Base-by-base conservation (phyloP, 176 grass and related monocot species). In the Tillandsia fasciculata region DNA sequence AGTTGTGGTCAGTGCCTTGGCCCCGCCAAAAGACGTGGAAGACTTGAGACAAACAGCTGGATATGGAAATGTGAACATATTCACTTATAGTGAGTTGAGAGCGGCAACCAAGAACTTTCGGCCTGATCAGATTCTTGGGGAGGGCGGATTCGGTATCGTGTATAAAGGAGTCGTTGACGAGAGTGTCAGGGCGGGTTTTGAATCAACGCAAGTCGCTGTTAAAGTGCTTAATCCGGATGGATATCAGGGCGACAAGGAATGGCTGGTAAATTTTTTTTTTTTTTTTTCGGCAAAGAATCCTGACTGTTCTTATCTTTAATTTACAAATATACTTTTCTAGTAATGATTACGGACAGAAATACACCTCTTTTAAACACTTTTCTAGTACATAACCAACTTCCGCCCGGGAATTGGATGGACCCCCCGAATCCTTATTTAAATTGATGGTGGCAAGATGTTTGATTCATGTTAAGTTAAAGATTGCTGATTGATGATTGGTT, bases 171-270 rank as follows among this genome's bases (percentile, higher is more conserved):
- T 85, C 22, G 90, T 97, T 70, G 89, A 97, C 85, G 86, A 84
- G 77, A 85, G 78, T 70, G 83, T 92, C 68, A 92, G 86, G 72
- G 47, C 27, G 33, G 89, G 86, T 68, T 97, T 97, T 63, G 54
- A 78, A 57, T 84, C 84, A 23, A 85, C 79, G 67, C 84, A 90
- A 42, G 93, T 92, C 76, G 93, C 93, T 70, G 89, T 97, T 53
- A 97, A 97, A 85, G 78, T 83, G 74, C 72, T 97, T 64, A 97
- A 97, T 75, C 93, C 84, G 72, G 93, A 97, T 70, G 93, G 93
- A 1, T 82, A 90, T 78, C 93, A 97, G 59, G 93, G 93, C 70
- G 93, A 97, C 76, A 97, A 97, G 64, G 89, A 97, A 85, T 97
- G 93, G 93, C 76, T 90, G 78, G 93, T 97, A 83, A 2, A 66